A percentile compares a stretch with the other conserved stretches of the same genome.
Conservation (phyloP, 2,329 filamentous ascomycete species). For the Trichoderma hamatum region DNA sequence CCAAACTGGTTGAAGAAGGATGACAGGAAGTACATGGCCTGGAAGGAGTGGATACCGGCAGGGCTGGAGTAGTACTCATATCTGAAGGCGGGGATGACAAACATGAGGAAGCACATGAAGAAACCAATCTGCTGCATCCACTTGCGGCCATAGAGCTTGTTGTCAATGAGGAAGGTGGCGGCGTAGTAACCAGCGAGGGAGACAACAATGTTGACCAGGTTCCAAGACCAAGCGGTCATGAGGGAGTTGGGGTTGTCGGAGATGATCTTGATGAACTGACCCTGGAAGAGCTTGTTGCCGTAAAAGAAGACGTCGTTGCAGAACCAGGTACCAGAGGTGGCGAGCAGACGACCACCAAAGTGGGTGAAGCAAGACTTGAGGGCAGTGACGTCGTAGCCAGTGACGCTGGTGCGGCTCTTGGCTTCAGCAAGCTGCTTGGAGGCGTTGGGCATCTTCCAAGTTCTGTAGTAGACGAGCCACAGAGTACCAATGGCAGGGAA, state of each 20-base stretch:
- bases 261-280: conserved; percentile 83
- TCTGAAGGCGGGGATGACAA: conserved; percentile 87
- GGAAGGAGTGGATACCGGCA: conserved; percentile 80
- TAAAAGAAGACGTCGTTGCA: conserved; percentile 99
- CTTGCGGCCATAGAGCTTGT: conserved; percentile 95
- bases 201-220: conserved; percentile 86
- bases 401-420: conserved; percentile 86
- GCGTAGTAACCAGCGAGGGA: conserved; percentile 87
- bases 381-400: conserved; percentile 88
- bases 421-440: conserved; percentile 78
- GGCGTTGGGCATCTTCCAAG: conserved; percentile 89
- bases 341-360: conserved; percentile 84
- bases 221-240: conserved; percentile 89
- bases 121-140: conserved; percentile 96
- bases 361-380: conserved; percentile 76
- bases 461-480: conserved; percentile 95
- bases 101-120: conserved; percentile 89
- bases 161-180: conserved; percentile 86
- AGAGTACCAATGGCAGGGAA: conserved; percentile 87
- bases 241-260: conserved; percentile 69
- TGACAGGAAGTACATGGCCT: conserved; percentile 96
- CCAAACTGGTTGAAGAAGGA: conserved; percentile 99
- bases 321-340: conserved; percentile 89
- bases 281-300: conserved; percentile 97
- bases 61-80: conserved; percentile 78